A percentile compares a stretch with the other conserved stretches of the same genome.
Conservation (phyloP, 2,329 filamentous ascomycete genomes). For the Beauveria caledonica region DNA sequence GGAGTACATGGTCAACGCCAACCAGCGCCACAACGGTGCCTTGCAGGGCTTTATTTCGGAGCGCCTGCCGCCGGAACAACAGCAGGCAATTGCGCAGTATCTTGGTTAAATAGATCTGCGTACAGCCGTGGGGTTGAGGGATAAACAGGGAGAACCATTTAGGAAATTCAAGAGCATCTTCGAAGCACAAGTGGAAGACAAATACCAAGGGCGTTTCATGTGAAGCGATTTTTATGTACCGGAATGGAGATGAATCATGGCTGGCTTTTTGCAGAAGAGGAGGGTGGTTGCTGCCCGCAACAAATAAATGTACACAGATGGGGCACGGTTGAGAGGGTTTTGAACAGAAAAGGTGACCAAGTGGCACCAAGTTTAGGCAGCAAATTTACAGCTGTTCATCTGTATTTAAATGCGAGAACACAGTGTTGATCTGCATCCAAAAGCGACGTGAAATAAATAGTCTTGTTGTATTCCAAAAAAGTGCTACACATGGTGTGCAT, state of each 20-base stretch:
- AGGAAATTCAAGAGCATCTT: background rate
- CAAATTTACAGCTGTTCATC: background rate
- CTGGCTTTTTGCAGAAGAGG: background rate
- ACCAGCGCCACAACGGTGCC: conserved; percentile 62
- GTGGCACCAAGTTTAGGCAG: background rate
- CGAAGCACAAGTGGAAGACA: background rate
- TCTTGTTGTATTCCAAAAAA: background rate
- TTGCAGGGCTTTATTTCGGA: conserved; percentile 65
- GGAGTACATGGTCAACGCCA: conserved; percentile 67
- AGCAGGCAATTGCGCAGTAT: conserved; percentile 44
- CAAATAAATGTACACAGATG: too few species aligned
- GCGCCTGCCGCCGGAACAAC: conserved; percentile 56
- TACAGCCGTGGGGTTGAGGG: conserved; percentile 22
- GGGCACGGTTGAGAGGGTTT: too few species aligned
- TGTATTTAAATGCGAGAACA: too few species aligned
- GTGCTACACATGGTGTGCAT: background rate
- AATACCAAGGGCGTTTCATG: conserved; percentile 9
- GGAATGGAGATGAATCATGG: background rate
- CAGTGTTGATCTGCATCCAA: background rate
- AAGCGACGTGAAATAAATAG: background rate
- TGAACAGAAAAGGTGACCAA: background rate
- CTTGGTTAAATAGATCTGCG: conserved; percentile 28
- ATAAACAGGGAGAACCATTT: conserved; percentile 2
- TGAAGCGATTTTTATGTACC: conserved; percentile 3
- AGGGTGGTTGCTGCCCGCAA: too few species aligned